These are phyloP conservation scores for Mucuna pruriens DNA, from an alignment of 306 rosid genomes.

Conservation along the genomic window DNA sequence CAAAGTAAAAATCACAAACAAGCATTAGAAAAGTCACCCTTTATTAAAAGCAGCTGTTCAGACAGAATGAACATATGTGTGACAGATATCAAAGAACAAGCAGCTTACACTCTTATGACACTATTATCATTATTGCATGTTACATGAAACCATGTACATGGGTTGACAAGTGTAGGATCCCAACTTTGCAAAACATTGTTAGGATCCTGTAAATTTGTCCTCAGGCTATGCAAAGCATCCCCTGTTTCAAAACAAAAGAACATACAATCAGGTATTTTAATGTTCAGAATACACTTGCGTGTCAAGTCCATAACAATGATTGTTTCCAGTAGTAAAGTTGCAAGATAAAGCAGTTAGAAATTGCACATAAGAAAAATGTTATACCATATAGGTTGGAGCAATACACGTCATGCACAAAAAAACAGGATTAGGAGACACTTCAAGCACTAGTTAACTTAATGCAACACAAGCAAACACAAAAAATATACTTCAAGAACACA, in stretches of 20 bases:
- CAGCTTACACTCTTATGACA: constrained; percentile 92
- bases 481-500: constrained; percentile 8
- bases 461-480: not conserved
- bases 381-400: not conserved
- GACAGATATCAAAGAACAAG: constrained; percentile 33
- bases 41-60: not conserved
- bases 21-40: constrained; percentile 36
- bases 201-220: constrained; percentile 90
- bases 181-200: constrained; percentile 97
- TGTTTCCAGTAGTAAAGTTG: constrained; percentile 1
- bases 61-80: constrained; percentile 17
- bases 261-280: constrained; percentile 34
- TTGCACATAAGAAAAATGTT: constrained; percentile 1
- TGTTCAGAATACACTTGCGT: not conserved
- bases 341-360: constrained; percentile 6
- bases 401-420: constrained; percentile 6
- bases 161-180: constrained; percentile 99
- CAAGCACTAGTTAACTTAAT: not conserved
- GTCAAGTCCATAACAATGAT: constrained; percentile 9
- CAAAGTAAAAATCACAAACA: constrained; percentile 28
- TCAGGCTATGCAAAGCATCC: constrained; percentile 91
- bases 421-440: not conserved
- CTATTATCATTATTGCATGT: constrained; percentile 98
- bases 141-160: constrained; percentile 99
- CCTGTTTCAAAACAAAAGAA: constrained; percentile 61